phyloP scores from a whole-genome alignment of 108 stramenopile genomes.

The Chaetoceros muelleri region DNA sequence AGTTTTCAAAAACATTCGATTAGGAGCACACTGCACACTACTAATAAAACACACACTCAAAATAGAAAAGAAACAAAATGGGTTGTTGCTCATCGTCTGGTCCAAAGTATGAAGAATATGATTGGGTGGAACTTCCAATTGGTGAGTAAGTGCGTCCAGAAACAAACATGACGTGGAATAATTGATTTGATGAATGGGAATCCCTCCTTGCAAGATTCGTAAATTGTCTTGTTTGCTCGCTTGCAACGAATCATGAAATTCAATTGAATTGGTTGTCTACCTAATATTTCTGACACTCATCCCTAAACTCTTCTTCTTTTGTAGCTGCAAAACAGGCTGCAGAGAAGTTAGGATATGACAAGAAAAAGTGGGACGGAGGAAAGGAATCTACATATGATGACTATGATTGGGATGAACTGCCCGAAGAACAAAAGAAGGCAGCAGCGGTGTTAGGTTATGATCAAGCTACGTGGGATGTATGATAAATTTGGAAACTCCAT shows the following conservation, averaged over 20 bases:
- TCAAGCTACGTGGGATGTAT: conserved; percentile 14
- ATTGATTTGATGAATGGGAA: too few relatives aligned
- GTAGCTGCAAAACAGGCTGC: conserved; percentile 3
- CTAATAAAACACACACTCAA: too few relatives aligned
- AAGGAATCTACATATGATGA: conserved; percentile 11
- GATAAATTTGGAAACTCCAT: too few relatives aligned
- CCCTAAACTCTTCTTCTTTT: background rate
- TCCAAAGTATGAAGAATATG: background rate
- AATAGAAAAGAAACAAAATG: background rate
- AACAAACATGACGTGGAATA: background rate
- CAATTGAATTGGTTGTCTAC: too few relatives aligned
- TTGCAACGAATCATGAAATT: too few relatives aligned
- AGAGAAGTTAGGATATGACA: background rate
- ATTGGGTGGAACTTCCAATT: background rate
- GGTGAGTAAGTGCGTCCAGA: background rate
- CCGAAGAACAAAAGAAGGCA: conserved; percentile 14
- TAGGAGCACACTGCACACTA: too few relatives aligned
- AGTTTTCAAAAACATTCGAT: too few relatives aligned
- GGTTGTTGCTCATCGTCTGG: background rate
- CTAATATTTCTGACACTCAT: background rate
- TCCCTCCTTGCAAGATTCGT: too few relatives aligned
- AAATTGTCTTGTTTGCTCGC: too few relatives aligned
- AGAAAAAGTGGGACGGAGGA: conserved; percentile 1
- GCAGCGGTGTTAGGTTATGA: conserved; percentile 23
- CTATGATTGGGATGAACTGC: conserved; percentile 21